Evolutionary conservation across 1,139 yeast species (phyloP).

Genomic region (Tardiomyces digboiensis): DNA sequence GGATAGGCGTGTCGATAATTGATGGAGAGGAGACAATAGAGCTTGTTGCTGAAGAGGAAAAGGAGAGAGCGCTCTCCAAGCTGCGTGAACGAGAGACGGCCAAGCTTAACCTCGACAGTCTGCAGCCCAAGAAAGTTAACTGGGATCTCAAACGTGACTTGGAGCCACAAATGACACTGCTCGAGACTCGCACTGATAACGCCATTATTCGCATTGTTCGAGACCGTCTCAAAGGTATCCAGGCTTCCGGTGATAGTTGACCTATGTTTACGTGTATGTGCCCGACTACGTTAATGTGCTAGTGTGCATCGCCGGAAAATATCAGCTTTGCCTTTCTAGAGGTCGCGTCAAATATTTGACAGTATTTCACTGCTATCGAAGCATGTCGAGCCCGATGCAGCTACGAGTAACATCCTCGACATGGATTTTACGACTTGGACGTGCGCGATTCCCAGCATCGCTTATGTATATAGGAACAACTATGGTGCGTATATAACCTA

Average conservation of each 20-base stretch:
- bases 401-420: too few species aligned
- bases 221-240: slow-evolving; percentile 21
- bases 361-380: too few species aligned
- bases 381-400: too few species aligned
- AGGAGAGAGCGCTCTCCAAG: slow-evolving; percentile 20
- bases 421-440: too few species aligned
- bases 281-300: background rate
- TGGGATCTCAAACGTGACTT: slow-evolving; percentile 35
- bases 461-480: too few species aligned
- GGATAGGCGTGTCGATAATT: slow-evolving; percentile 27
- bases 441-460: too few species aligned
- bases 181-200: slow-evolving; percentile 32
- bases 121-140: slow-evolving; percentile 26
- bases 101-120: slow-evolving; percentile 13
- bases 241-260: background rate
- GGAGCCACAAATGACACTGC: slow-evolving; percentile 26
- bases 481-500: too few species aligned
- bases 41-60: slow-evolving; percentile 26
- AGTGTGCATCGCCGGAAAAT: background rate
- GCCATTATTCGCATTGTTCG: slow-evolving; percentile 33
- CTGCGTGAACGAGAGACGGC: slow-evolving; percentile 12
- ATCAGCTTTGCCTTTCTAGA: too few species aligned
- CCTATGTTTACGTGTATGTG: background rate
- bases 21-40: slow-evolving; percentile 28
- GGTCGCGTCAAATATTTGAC: too few species aligned